Evolutionary conservation across 179 eudicot genomes (phyloP).

Genomic region (Silene coronaria): DNA sequence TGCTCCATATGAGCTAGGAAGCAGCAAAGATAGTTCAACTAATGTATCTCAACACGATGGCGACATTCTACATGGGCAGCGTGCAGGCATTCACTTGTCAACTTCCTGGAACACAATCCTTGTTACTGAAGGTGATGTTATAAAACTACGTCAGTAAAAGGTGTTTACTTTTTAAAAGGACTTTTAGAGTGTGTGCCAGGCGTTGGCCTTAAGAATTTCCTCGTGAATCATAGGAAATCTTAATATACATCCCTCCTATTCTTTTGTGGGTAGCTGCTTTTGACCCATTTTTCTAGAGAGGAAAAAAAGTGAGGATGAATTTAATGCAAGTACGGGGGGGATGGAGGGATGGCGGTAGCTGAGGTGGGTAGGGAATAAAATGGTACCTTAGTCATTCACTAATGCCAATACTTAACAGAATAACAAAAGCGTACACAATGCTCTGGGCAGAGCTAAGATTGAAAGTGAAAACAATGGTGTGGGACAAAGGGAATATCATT

Average conservation of each 20-base stretch:
- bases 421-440: not conserved
- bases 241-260: not conserved
- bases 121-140: constrained; percentile 36
- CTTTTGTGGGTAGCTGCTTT: not conserved
- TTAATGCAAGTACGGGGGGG: not conserved
- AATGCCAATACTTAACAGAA: not conserved
- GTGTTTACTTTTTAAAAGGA: constrained; percentile 29
- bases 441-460: not conserved
- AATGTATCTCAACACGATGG: constrained; percentile 35
- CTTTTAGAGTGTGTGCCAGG: constrained; percentile 38
- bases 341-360: not conserved
- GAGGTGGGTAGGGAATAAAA: not conserved
- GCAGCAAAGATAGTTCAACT: constrained; percentile 36
- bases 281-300: not conserved
- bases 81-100: constrained; percentile 38
- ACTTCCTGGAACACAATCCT: constrained; percentile 45
- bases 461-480: not conserved
- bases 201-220: not conserved
- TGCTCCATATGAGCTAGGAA: constrained; percentile 34
- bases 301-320: not conserved
- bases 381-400: not conserved
- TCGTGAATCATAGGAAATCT: not conserved
- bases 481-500: not conserved
- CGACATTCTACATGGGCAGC: constrained; percentile 37
- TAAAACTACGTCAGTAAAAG: constrained; percentile 32